Evolutionary conservation across 305 asterid species (phyloP).

Genomic region (Stenogyne calaminthoides): DNA sequence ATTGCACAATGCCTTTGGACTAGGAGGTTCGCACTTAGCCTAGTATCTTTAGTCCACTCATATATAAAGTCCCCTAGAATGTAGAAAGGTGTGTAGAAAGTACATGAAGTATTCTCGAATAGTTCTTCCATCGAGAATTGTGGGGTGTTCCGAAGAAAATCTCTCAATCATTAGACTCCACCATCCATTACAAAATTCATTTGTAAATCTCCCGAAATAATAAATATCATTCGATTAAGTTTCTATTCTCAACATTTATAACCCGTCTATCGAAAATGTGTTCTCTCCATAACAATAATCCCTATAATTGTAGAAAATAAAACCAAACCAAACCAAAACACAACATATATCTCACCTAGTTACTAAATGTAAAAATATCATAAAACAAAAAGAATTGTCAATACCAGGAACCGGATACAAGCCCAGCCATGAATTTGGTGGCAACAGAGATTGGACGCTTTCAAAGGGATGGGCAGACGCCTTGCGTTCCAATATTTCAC

Average conservation of each 20-base stretch:
- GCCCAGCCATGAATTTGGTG: slow-evolving; percentile 90
- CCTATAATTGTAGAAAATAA: background rate
- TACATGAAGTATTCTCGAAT: background rate
- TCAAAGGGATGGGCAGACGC: slow-evolving; percentile 96
- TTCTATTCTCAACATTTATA: background rate
- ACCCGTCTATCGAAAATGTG: background rate
- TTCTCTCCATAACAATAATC: background rate
- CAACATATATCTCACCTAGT: slow-evolving; percentile 1
- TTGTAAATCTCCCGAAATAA: background rate
- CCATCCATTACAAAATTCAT: background rate
- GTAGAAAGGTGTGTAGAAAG: background rate
- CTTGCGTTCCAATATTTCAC: slow-evolving; percentile 81
- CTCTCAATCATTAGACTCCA: background rate
- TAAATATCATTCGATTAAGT: background rate
- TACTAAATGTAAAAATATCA: slow-evolving; percentile 16
- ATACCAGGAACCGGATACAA: slow-evolving; percentile 79
- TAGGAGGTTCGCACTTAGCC: background rate
- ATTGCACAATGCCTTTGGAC: background rate
- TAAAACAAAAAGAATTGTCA: slow-evolving; percentile 26
- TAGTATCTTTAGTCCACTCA: background rate
- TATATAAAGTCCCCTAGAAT: background rate
- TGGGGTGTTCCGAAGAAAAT: background rate
- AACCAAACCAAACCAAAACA: background rate
- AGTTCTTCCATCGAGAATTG: background rate
- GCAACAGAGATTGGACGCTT: slow-evolving; percentile 73